These are phyloP conservation scores for Trypanosoma caninum DNA, from an alignment of 208 protist species.

Conservation along the genomic window DNA sequence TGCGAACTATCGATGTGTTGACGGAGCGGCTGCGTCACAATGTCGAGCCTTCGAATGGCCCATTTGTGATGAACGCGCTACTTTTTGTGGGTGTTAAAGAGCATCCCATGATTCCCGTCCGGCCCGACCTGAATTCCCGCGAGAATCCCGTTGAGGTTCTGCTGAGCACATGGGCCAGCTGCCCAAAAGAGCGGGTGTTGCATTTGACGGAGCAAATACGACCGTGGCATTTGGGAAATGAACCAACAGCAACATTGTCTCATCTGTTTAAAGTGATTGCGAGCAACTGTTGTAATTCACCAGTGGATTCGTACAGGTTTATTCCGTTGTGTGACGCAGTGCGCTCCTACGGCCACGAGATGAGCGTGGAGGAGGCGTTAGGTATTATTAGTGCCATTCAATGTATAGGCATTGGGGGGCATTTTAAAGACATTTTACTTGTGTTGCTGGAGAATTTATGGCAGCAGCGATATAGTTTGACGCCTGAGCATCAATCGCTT, in stretches of 20 bases:
- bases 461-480: conserved; percentile 41
- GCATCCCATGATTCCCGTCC: conserved; percentile 66
- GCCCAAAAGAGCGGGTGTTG: conserved; percentile 71
- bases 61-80: conserved; percentile 77
- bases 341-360: conserved; percentile 41
- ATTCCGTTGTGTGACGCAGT: conserved; percentile 67
- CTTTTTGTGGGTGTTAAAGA: conserved; percentile 56
- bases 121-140: conserved; percentile 15
- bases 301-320: conserved; percentile 52
- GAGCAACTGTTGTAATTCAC: conserved; percentile 29
- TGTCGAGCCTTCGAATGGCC: conserved; percentile 61
- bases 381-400: conserved; percentile 54
- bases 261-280: conserved; percentile 57
- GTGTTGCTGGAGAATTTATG: conserved; percentile 63
- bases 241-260: conserved; percentile 38
- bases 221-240: conserved; percentile 48
- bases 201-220: conserved; percentile 75
- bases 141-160: conserved; percentile 82
- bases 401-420: conserved; percentile 39
- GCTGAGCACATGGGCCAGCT: conserved; percentile 63
- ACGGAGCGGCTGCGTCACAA: conserved; percentile 50
- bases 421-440: conserved; percentile 31
- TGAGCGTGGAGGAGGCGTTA: conserved; percentile 61
- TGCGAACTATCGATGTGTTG: conserved; percentile 39
- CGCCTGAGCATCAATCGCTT: conserved; percentile 34